phyloP scores from a whole-genome alignment of 495 filamentous ascomycete species.

The Penicillium flavigenum region DNA sequence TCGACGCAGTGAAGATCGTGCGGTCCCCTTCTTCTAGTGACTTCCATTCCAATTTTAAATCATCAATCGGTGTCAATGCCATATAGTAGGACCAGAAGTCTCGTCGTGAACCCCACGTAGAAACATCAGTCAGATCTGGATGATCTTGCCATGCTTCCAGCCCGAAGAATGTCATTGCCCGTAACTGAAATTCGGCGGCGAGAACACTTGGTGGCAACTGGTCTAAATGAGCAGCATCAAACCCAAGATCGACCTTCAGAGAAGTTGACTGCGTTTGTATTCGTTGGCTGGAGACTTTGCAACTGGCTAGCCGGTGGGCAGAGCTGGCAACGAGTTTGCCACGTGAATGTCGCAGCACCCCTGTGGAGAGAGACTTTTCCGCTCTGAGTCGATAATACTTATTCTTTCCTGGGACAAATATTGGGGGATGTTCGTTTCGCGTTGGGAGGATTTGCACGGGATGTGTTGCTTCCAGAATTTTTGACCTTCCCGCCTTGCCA shows the following conservation, averaged over 20 bases:
- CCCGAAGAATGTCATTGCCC: slow-evolving; percentile 15
- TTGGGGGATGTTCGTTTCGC: slow-evolving; percentile 7
- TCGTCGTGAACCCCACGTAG: slow-evolving; percentile 7
- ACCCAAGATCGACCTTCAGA: neutral
- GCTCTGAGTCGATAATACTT: neutral
- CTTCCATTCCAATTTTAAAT: neutral
- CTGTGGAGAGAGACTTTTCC: neutral
- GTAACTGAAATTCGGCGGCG: slow-evolving; percentile 5
- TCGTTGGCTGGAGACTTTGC: neutral
- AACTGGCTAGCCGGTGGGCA: slow-evolving; percentile 8
- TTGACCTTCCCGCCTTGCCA: neutral
- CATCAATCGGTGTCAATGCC: neutral
- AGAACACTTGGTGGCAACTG: neutral
- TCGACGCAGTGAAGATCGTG: slow-evolving; percentile 5
- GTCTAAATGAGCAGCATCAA: neutral
- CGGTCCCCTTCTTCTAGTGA: neutral
- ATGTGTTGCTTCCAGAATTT: slow-evolving; percentile 3
- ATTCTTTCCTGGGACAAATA: neutral
- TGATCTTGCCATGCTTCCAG: slow-evolving; percentile 10
- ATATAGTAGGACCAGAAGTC: slow-evolving; percentile 11
- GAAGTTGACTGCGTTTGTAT: neutral
- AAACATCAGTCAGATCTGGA: slow-evolving; percentile 3
- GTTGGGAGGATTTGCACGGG: slow-evolving; percentile 10
- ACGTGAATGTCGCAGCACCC: neutral
- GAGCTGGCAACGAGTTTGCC: neutral